Conservation (phyloP, 73 alveolate species). For the Tetrahymena borealis region DNA sequence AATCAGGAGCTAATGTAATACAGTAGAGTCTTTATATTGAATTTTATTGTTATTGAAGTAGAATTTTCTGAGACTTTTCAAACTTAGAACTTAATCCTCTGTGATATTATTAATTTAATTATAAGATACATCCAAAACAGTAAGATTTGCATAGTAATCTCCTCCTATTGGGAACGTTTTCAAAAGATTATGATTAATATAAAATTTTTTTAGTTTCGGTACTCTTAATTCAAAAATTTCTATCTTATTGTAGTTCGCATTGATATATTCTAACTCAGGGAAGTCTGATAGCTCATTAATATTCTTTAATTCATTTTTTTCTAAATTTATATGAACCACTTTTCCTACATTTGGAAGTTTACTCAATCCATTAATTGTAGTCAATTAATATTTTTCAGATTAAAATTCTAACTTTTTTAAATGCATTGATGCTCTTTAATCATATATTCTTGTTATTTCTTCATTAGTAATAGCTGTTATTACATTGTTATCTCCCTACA, state of each 20-base stretch:
- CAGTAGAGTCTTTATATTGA: background rate
- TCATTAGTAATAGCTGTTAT: background rate
- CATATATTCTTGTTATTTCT: background rate
- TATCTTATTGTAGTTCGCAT: background rate
- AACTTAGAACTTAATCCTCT: background rate
- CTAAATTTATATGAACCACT: background rate
- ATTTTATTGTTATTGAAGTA: background rate
- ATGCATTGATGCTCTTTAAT: background rate
- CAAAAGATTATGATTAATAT: background rate
- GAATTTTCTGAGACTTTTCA: background rate
- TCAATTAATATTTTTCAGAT: background rate
- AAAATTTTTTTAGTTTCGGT: background rate
- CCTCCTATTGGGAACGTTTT: background rate
- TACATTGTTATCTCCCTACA: too few relatives aligned
- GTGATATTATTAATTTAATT: background rate
- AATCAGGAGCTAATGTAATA: background rate
- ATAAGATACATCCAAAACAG: background rate
- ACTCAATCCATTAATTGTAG: background rate
- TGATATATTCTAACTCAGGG: background rate
- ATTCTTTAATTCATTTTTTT: background rate
- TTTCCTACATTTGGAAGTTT: background rate
- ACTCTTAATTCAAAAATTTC: background rate
- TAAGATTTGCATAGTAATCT: background rate
- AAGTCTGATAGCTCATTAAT: background rate
- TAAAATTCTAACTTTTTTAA: background rate